phyloP scores from a whole-genome alignment of 2,329 filamentous ascomycete genomes.

The Claviceps sp. region DNA sequence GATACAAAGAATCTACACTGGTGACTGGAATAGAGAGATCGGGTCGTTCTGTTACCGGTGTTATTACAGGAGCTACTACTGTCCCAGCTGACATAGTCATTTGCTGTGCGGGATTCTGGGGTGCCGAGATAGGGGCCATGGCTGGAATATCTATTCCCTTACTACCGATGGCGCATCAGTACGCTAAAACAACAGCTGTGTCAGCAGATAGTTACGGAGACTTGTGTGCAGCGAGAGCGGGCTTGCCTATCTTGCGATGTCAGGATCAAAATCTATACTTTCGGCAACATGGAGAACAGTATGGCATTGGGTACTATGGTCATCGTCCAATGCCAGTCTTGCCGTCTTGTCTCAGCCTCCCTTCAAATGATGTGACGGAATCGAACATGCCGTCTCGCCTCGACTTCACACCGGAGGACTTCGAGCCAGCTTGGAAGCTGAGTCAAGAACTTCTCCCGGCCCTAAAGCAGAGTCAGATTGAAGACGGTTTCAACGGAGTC shows the following conservation, averaged over 20 bases:
- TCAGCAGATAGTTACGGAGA: conserved; percentile 21
- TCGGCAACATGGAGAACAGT: conserved; percentile 48
- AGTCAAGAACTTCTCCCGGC: conserved; percentile 40
- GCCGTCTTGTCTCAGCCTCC: conserved; percentile 38
- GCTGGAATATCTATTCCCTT: conserved; percentile 43
- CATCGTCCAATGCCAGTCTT: conserved; percentile 47
- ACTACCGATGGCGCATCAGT: conserved; percentile 49
- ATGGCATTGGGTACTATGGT: conserved; percentile 51
- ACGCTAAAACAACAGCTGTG: conserved; percentile 45
- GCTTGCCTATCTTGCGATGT: conserved; percentile 44
- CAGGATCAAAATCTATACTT: conserved; percentile 54
- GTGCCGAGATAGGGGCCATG: conserved; percentile 51
- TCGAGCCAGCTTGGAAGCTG: conserved; percentile 45
- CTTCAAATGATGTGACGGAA: conserved; percentile 39
- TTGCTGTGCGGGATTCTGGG: conserved; percentile 54
- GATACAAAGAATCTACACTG: conserved; percentile 39
- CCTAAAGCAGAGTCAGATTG: conserved; percentile 35
- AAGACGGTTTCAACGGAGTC: conserved; percentile 50
- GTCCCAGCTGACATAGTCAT: conserved; percentile 46
- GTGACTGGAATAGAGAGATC: conserved; percentile 43
- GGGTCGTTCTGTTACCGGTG: conserved; percentile 39
- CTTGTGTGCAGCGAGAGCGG: conserved; percentile 30
- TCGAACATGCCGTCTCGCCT: conserved; percentile 51
- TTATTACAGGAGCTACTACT: conserved; percentile 32
- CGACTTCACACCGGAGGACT: conserved; percentile 45